phyloP scores from a whole-genome alignment of 78 protist species.

The Planoprotostelium fungivorum region DNA sequence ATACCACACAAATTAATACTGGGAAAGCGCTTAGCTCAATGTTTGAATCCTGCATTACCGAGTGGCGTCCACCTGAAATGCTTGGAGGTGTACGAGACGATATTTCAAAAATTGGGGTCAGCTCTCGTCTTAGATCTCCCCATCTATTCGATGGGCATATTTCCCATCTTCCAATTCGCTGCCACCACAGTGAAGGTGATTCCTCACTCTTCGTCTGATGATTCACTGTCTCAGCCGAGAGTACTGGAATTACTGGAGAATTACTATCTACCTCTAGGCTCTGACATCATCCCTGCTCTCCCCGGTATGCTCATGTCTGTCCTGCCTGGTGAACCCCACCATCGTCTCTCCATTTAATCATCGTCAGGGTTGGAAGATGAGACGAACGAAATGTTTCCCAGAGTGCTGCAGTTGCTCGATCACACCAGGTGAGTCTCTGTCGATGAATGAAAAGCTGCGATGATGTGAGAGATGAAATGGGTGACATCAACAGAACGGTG shows the following conservation, averaged over 20 bases:
- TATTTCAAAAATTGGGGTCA: constrained; percentile 48
- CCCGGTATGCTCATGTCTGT: background rate
- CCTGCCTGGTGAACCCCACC: background rate
- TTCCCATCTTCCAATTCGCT: constrained; percentile 53
- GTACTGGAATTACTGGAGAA: background rate
- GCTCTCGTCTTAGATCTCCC: constrained; percentile 39
- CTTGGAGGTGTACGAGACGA: constrained; percentile 46
- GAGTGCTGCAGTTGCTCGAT: background rate
- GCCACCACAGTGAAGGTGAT: constrained; percentile 16
- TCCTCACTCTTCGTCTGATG: background rate
- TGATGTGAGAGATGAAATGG: background rate
- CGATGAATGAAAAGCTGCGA: background rate
- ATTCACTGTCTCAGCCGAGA: background rate
- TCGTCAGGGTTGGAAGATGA: background rate
- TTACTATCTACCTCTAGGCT: background rate
- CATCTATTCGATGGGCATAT: constrained; percentile 55
- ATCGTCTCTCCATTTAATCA: no score
- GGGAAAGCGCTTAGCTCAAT: constrained; percentile 57
- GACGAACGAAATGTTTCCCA: background rate
- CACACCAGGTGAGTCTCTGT: background rate
- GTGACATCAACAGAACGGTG: background rate
- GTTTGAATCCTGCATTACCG: constrained; percentile 60
- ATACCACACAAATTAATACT: constrained; percentile 41
- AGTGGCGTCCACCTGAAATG: constrained; percentile 60
- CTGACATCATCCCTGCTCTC: background rate